Percentiles rank a stretch among this genome's conserved stretches.
Evolutionary conservation across 2,329 filamentous ascomycete genomes (phyloP).

Genomic region (Penicillium sp.): DNA sequence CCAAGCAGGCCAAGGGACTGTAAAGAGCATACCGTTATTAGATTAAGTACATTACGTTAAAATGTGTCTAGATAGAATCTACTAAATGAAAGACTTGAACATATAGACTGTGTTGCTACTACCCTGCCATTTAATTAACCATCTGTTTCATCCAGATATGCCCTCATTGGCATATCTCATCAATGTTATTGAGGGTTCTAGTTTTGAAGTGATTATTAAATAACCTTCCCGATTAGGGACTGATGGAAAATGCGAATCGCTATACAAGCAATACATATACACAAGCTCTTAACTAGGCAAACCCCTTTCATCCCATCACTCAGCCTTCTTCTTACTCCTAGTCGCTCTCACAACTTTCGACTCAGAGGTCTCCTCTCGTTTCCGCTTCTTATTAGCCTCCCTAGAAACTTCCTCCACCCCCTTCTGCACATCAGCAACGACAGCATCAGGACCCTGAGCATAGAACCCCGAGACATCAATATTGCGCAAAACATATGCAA

Average conservation of each 20-base stretch:
- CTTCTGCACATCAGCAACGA: not conserved
- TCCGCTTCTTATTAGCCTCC: not conserved
- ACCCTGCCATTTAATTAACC: too few species aligned
- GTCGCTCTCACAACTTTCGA: not conserved
- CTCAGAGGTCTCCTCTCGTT: not conserved
- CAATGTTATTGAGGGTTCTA: too few species aligned
- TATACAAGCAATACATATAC: not conserved
- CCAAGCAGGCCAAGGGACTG: slow-evolving; percentile 60
- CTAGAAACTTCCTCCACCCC: not conserved
- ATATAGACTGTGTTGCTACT: not conserved
- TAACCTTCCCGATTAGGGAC: not conserved
- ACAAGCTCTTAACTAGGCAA: not conserved
- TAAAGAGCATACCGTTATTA: slow-evolving; percentile 16
- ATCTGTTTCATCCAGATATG: too few species aligned
- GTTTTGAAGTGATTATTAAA: too few species aligned
- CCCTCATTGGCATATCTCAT: too few species aligned
- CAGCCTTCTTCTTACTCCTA: slow-evolving; percentile 5
- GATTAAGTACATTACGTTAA: not conserved
- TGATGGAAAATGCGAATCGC: not conserved
- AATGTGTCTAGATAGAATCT: not conserved
- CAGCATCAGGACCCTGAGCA: not conserved
- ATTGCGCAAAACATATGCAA: slow-evolving; percentile 40
- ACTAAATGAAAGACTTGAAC: slow-evolving; percentile 1
- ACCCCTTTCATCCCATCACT: not conserved
- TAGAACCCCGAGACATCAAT: slow-evolving; percentile 28